phyloP scores from a whole-genome alignment of 2,329 filamentous ascomycete species.

The Colletotrichum scovillei region DNA sequence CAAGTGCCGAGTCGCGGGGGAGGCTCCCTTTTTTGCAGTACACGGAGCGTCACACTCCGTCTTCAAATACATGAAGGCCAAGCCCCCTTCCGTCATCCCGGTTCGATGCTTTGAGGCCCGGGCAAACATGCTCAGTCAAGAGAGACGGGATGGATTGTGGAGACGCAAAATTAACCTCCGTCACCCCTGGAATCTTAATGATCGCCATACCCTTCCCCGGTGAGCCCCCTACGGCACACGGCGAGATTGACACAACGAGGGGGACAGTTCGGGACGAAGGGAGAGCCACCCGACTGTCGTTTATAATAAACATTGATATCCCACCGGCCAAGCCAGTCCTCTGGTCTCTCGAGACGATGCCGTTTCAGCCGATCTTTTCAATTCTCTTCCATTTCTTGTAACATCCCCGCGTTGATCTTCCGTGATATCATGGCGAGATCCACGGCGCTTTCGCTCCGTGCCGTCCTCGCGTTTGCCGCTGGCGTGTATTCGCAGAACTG shows the following conservation, averaged over 20 bases:
- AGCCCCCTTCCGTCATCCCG: constrained; percentile 19
- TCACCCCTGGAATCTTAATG: constrained; percentile 15
- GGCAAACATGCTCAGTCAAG: not conserved
- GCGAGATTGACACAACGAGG: constrained; percentile 7
- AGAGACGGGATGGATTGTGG: constrained; percentile 7
- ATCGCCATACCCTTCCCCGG: not conserved
- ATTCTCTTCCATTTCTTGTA: not conserved
- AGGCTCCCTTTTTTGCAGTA: constrained; percentile 9
- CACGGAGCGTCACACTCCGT: constrained; percentile 26
- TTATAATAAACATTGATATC: constrained; percentile 1
- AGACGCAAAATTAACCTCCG: constrained; percentile 20
- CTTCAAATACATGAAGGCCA: not conserved
- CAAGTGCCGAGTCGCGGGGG: not conserved
- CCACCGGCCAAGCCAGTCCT: not conserved
- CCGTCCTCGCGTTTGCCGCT: constrained; percentile 26
- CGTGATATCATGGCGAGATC: constrained; percentile 22
- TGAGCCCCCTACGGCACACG: not conserved
- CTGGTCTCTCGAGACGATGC: not conserved
- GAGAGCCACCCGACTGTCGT: not conserved
- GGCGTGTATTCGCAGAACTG: constrained; percentile 26
- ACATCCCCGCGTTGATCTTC: constrained; percentile 5
- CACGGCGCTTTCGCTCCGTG: constrained; percentile 19
- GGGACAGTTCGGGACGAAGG: not conserved
- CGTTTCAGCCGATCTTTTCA: not conserved
- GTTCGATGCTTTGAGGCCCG: not conserved